Percentiles rank a stretch among this genome's conserved stretches.
phyloP scores from a whole-genome alignment of 2,329 filamentous ascomycete species.

The Monilinia polystroma region DNA sequence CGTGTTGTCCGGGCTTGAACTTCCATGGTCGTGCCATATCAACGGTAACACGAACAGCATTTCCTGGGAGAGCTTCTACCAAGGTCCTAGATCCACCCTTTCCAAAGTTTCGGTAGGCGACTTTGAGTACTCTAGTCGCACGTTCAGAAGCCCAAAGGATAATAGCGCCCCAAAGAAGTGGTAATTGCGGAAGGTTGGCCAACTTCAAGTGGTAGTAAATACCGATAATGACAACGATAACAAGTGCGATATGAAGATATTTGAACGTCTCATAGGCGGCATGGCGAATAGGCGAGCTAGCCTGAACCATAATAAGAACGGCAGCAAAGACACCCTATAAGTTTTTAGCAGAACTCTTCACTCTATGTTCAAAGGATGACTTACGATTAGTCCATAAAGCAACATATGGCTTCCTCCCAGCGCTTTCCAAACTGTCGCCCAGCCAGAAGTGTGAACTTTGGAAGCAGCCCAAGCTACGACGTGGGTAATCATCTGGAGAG shows the following conservation, averaged over 20 bases:
- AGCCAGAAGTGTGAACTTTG: constrained; percentile 47
- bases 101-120: constrained; percentile 67
- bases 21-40: constrained; percentile 74
- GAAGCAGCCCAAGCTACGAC: constrained; percentile 58
- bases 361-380: constrained; percentile 34
- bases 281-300: constrained; percentile 68
- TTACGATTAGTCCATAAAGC: constrained; percentile 63
- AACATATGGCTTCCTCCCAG: constrained; percentile 44
- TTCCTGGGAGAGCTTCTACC: constrained; percentile 73
- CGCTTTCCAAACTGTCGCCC: constrained; percentile 46
- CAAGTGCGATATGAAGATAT: constrained; percentile 65
- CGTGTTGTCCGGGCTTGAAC: constrained; percentile 73
- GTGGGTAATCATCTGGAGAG: constrained; percentile 67
- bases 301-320: constrained; percentile 63
- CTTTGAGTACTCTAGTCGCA: constrained; percentile 54
- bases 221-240: constrained; percentile 58
- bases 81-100: constrained; percentile 65
- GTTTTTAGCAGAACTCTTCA: constrained; percentile 23
- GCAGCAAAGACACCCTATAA: constrained; percentile 58
- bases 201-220: constrained; percentile 67
- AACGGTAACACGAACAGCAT: constrained; percentile 71
- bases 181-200: constrained; percentile 53
- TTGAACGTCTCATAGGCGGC: constrained; percentile 81
- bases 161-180: constrained; percentile 60
- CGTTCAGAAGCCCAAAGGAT: constrained; percentile 69